A percentile compares a stretch with the other conserved stretches of the same genome.
Conservation (phyloP, 305 asterid genomes). For the Fraxinus latifolia region DNA sequence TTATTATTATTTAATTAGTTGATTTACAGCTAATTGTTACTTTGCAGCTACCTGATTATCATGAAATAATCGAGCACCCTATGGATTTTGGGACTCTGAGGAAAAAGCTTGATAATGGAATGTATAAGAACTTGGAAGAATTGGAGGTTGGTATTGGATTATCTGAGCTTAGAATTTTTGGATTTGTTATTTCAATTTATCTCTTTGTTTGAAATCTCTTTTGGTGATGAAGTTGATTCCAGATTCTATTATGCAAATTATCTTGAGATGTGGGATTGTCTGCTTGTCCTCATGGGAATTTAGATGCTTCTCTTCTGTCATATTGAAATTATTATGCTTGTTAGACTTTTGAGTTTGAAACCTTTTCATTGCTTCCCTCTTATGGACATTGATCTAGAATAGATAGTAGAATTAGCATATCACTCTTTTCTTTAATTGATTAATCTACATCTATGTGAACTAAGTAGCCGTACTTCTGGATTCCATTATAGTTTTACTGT, state of each 20-base stretch:
- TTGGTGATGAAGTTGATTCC: neutral
- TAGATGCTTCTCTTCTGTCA: neutral
- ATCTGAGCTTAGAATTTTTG: conserved; percentile 9
- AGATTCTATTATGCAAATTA: neutral
- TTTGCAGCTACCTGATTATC: conserved; percentile 91
- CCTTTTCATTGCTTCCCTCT: neutral
- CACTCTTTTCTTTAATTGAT: neutral
- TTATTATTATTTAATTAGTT: conserved; percentile 15
- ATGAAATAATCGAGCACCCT: conserved; percentile 65
- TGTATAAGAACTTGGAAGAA: conserved; percentile 58
- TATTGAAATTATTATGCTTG: neutral
- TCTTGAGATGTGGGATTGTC: neutral
- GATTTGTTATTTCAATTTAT: neutral
- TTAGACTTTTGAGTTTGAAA: neutral
- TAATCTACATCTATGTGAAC: neutral
- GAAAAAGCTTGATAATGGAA: conserved; percentile 60
- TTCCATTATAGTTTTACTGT: neutral
- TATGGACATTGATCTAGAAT: neutral
- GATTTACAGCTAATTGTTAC: conserved; percentile 27
- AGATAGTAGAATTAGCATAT: neutral
- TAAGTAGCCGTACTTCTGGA: neutral
- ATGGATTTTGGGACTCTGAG: conserved; percentile 91
- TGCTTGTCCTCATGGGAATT: neutral
- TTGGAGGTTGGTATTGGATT: conserved; percentile 60
- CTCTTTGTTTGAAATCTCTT: neutral